These are phyloP conservation scores for Heliocybe sulcata DNA, from an alignment of 1,284 basidiomycete species.

Conservation along the genomic window DNA sequence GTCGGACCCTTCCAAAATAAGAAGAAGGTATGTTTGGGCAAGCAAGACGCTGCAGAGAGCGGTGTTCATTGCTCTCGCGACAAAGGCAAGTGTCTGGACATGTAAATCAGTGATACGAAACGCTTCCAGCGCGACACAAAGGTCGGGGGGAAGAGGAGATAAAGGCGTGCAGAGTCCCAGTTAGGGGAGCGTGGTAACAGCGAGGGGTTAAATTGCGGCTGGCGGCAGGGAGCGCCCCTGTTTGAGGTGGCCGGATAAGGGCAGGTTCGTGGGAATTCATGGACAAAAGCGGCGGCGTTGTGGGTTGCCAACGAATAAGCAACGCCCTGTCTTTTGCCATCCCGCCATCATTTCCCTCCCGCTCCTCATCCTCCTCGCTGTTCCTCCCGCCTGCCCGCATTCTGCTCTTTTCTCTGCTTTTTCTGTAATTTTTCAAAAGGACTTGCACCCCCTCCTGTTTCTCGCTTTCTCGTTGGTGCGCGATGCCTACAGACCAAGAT, in stretches of 20 bases:
- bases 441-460: slow-evolving; percentile 1
- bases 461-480: slow-evolving; percentile 15
- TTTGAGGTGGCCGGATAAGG: neutral
- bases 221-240: neutral
- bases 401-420: slow-evolving; percentile 7
- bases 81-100: neutral
- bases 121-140: neutral
- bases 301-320: slow-evolving; percentile 1
- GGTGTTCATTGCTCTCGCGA: neutral
- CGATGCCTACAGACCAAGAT: slow-evolving; percentile 24
- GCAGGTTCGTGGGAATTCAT: neutral
- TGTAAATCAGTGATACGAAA: neutral
- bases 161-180: neutral
- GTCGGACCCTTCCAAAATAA: neutral
- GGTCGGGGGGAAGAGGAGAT: neutral
- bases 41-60: too few relatives aligned
- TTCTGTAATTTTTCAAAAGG: slow-evolving; percentile 8
- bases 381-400: neutral
- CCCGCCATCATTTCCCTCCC: slow-evolving; percentile 12
- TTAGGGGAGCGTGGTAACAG: neutral
- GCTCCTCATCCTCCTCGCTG: slow-evolving; percentile 9
- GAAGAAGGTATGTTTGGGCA: neutral
- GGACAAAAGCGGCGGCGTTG: neutral
- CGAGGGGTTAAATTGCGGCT: neutral
- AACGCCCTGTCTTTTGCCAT: slow-evolving; percentile 7